Base-by-base conservation (phyloP, 1,284 basidiomycete species). In the Cryptococcus hybrid region DNA sequence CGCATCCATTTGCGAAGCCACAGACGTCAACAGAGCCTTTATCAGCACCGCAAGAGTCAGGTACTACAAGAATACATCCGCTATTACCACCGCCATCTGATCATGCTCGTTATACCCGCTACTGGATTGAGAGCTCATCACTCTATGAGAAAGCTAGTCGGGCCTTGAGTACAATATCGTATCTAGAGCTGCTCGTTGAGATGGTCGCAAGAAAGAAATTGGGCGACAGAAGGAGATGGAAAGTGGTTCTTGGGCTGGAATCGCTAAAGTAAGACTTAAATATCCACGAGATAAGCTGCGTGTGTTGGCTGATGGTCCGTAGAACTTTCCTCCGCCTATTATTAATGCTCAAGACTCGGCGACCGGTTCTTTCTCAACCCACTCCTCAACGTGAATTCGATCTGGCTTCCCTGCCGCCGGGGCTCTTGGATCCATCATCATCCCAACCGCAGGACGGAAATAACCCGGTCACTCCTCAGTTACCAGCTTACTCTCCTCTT, bases 321-420 rank as follows among this genome's bases (percentile, higher is more conserved):
- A 95, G 92, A 77, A 86, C 85, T 13, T 63, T 85, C 34, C 82
- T 94, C 50, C 87, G 89, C 18, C 76, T 92, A 13, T 66, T 85
- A 11, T 78, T 95, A 35, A 74, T 95, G 40, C 81, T 82, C 53
- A 82, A 88, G 59, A 92, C 90, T 0, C 82, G 82, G 53, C 82
- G 89, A 58, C 90, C 92, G 4, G 70, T 91, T 34, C 75, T 93
- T 9, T 82, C 83, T 7, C 86, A 87, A 2, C 86, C 88, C 8
- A 85, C 91, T 50, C 90, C 92, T 13, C 88, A 92, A 73, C 84
- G 91, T 53, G 90, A 92, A 68, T 84, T 90, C 63, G 92, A 94
- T 73, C 86, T 88, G 4, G 80, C 87, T 3, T 80, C 82, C 40
- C 70, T 91, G 34, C 83, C 87, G 9, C 52, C 58, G 34, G 57